Conservation (phyloP, 2,329 filamentous ascomycete genomes). For the Xylariaceae sp. region DNA sequence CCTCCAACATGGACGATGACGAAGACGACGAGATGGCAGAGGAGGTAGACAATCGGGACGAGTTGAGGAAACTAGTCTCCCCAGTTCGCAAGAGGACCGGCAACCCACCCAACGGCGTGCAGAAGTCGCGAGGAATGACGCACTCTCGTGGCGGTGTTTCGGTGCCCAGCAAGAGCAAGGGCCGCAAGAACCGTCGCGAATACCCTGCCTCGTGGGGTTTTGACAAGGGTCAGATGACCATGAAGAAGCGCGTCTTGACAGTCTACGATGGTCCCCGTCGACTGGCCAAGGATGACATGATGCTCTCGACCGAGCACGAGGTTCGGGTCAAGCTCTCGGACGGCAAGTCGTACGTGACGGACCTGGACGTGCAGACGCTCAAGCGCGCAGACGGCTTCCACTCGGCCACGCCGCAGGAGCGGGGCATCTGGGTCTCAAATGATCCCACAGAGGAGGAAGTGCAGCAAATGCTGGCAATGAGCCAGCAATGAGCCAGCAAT, state of each 20-base stretch:
- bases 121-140: conserved; percentile 66
- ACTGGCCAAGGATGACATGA: conserved; percentile 97
- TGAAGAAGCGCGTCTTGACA: conserved; percentile 93
- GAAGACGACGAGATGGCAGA: conserved; percentile 53
- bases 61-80: conserved; percentile 43
- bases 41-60: conserved; percentile 55
- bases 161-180: conserved; percentile 46
- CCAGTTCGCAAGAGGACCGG: conserved; percentile 48
- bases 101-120: conserved; percentile 49
- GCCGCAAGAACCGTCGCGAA: conserved; percentile 86
- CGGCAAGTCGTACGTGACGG: conserved; percentile 76
- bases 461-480: conserved; percentile 50
- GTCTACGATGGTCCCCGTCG: conserved; percentile 84
- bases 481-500: conserved; percentile 19
- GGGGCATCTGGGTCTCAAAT: conserved; percentile 73
- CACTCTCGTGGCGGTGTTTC: conserved; percentile 68
- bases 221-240: conserved; percentile 86
- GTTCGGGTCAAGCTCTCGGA: conserved; percentile 76
- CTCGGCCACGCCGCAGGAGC: conserved; percentile 74
- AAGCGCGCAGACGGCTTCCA: conserved; percentile 81
- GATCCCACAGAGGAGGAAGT: conserved; percentile 58
- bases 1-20: conserved; percentile 31
- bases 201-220: conserved; percentile 94
- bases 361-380: conserved; percentile 85
- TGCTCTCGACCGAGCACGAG: conserved; percentile 92